Conservation (phyloP, 1,284 basidiomycete genomes). For the Gomphus bonarii region DNA sequence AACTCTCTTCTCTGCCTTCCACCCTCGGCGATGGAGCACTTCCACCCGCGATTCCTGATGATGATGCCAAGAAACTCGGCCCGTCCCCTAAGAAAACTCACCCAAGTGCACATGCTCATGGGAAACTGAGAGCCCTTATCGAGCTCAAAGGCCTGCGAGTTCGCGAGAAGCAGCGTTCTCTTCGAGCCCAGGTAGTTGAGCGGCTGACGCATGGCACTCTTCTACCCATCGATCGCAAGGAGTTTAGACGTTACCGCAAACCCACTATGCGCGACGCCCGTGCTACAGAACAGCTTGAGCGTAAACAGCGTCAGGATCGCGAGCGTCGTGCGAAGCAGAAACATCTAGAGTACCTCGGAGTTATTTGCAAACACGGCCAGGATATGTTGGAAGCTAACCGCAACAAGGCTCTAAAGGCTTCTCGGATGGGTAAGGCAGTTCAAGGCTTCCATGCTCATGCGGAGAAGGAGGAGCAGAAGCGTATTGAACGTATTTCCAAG, state of each 20-base stretch:
- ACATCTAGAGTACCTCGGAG: constrained; percentile 87
- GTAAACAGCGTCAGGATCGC: constrained; percentile 86
- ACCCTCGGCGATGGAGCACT: constrained; percentile 73
- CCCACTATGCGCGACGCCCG: constrained; percentile 86
- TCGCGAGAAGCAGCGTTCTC: constrained; percentile 79
- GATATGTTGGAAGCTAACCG: constrained; percentile 60
- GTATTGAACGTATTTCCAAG: constrained; percentile 92
- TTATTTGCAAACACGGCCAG: constrained; percentile 82
- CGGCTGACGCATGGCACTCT: constrained; percentile 86
- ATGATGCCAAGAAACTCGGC: constrained; percentile 28
- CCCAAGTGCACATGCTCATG: constrained; percentile 51
- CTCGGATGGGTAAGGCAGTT: constrained; percentile 80
- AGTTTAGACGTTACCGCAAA: constrained; percentile 85
- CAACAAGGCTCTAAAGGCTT: constrained; percentile 65
- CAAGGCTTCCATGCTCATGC: constrained; percentile 80
- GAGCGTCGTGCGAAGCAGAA: constrained; percentile 94
- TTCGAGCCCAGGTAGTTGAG: constrained; percentile 82
- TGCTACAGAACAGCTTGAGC: constrained; percentile 83
- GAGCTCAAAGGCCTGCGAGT: constrained; percentile 92
- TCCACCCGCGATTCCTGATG: constrained; percentile 40
- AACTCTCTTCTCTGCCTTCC: constrained; percentile 78
- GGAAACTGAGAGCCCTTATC: constrained; percentile 84
- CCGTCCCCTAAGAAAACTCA: constrained; percentile 23
- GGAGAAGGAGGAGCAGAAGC: constrained; percentile 98
- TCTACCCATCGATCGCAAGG: constrained; percentile 83